Base-by-base conservation (phyloP, 108 stramenopile species). In the Skeletonema grethae region DNA sequence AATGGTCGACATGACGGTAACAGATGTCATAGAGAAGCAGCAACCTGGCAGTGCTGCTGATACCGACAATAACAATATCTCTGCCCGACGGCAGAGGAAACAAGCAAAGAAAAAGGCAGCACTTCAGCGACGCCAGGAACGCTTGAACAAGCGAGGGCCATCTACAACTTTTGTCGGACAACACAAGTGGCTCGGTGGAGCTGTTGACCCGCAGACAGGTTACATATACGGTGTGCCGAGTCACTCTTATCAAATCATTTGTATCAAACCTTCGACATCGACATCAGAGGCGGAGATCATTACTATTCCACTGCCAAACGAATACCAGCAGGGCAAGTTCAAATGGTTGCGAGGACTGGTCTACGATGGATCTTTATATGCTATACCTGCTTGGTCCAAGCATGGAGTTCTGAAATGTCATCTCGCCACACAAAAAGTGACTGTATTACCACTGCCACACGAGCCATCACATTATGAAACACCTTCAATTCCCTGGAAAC, bases 261-360 rank as follows among this genome's bases (percentile, higher is more conserved):
- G 86, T 48, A 82, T 92, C 13, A 71, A 72, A 45, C 86, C 85
- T 25, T 61, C 75, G 18, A 64, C 67, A n/a, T 29, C 39, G 11
- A 65, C 72, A 25, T 35, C 61, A 55, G 28, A 16, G 66, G 73
- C 35, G 67, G 66, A 20, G 66, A 76, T 90, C 53, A 72, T 59
- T 16, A 77, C 78, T 5, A 87, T 90, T 67, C 88, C 89, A 20
- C 78, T 90, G 41, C 88, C 90, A 9, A 20, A 69, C 4, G 63
- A 80, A 30, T 74, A 75, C 57, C 72, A 67, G 5, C 63, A 81
- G 25, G 82, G 83, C 6, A 70, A 76, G 60, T 87, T 88, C 80
- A 93, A 93, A 63, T 93, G 92, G 92, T 58, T 93, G 24, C 85
- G 92, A 24, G 92, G 92, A 0, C 86, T 90, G 45, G 57, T 93